Conservation (phyloP, 202 grass and related monocot genomes). For the Schoenoplectus tabernaemontani region DNA sequence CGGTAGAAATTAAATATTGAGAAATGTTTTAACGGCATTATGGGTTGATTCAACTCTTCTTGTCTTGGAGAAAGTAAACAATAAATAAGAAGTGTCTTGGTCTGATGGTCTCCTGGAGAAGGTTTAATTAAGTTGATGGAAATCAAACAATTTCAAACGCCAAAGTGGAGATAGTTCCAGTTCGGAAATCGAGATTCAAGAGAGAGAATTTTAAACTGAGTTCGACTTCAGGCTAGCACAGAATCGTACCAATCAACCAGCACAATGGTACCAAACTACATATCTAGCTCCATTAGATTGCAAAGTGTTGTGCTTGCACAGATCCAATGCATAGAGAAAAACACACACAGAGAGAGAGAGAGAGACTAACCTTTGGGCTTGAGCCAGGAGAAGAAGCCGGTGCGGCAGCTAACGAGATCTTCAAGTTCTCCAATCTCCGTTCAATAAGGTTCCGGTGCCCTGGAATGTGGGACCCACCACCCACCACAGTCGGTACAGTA, state of each 20-base stretch:
- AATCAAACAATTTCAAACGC: background rate
- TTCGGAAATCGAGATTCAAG: too few relatives aligned
- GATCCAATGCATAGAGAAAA: background rate
- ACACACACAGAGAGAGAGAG: background rate
- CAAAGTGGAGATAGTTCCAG: background rate
- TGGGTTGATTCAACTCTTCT: background rate
- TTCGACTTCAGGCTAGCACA: background rate
- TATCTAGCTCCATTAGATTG: too few relatives aligned
- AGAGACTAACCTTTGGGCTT: constrained; percentile 6
- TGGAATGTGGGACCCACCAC: background rate
- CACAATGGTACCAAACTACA: too few relatives aligned
- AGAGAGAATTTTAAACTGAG: too few relatives aligned
- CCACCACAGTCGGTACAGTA: background rate
- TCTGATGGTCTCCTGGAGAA: background rate
- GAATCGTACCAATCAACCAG: background rate
- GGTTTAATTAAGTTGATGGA: background rate
- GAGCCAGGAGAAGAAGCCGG: background rate
- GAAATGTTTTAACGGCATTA: background rate
- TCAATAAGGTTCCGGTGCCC: constrained; percentile 11
- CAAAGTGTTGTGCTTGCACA: background rate
- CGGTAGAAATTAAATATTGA: background rate
- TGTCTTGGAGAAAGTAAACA: background rate
- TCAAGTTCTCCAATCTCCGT: background rate
- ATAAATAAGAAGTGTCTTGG: background rate
- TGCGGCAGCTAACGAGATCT: background rate